Evolutionary conservation across 2,329 filamentous ascomycete genomes (phyloP).

Genomic region (Chaetomiaceae sp.): DNA sequence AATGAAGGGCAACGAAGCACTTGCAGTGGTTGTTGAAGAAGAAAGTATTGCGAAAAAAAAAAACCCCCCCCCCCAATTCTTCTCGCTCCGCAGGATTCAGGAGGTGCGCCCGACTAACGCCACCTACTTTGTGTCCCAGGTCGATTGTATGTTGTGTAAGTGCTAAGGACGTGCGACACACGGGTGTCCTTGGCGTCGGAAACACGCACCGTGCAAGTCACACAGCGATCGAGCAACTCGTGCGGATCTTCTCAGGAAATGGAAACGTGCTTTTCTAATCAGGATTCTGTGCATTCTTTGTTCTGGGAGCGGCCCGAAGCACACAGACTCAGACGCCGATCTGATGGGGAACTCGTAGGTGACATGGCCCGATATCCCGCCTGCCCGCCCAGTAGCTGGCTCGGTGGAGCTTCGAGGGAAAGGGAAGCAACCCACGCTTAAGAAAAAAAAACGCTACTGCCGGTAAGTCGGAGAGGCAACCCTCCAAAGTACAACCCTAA

Average conservation of each 20-base stretch:
- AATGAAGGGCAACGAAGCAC: no score
- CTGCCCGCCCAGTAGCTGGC: no score
- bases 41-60: no score
- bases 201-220: background rate
- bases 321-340: background rate
- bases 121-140: background rate
- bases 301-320: background rate
- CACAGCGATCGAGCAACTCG: background rate
- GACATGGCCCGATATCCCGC: slow-evolving; percentile 4
- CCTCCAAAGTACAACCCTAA: no score
- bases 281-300: background rate
- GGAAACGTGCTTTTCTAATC: no score
- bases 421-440: slow-evolving; percentile 4
- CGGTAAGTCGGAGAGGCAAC: no score
- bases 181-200: background rate
- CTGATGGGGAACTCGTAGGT: background rate
- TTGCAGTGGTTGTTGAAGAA: no score
- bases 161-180: slow-evolving; percentile 4
- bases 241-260: background rate
- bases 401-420: no score
- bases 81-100: no score
- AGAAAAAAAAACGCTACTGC: no score
- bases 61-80: no score
- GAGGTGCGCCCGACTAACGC: no score
- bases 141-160: slow-evolving; percentile 5